Evolutionary conservation across 129 eudicot genomes (phyloP).

Genomic region (Helianthus annuus): HanXRQr2.0-SUNRISE NC_035438.2:7061653-7062152

Average conservation of each 20-base stretch:
- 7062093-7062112: too few species aligned
- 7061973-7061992: neutral
- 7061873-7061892: too few species aligned
- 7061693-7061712: neutral
- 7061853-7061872: too few species aligned
- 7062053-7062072: neutral
- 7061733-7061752: neutral
- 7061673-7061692: too few species aligned
- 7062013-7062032: neutral
- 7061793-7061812: too few species aligned
- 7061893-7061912: too few species aligned
- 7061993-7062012: constrained; percentile 18
- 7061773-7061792: neutral
- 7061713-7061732: neutral
- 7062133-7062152: neutral
- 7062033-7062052: neutral
- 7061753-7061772: constrained; percentile 3
- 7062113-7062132: constrained; percentile 12
- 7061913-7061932: too few species aligned
- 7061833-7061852: too few species aligned
- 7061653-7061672: neutral
- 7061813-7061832: too few species aligned
- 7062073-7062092: neutral
- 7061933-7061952: too few species aligned
- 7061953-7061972: too few species aligned